Evolutionary conservation across 345 rosid species (phyloP).

Genomic region (Gossypium australe): DNA sequence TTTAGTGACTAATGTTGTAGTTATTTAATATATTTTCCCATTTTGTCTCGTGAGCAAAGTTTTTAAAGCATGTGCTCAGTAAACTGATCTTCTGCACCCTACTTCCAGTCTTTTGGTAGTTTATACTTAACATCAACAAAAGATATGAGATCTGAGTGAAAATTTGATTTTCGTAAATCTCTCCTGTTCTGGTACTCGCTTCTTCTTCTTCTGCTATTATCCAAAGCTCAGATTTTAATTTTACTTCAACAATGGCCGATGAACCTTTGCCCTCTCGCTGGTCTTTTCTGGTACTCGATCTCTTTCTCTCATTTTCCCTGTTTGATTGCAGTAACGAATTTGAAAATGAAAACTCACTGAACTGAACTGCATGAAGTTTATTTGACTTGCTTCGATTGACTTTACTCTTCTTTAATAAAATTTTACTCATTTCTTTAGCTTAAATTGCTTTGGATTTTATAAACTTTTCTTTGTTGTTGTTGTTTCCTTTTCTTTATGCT

Average conservation of each 20-base stretch:
- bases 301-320: background rate
- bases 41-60: background rate
- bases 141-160: slow-evolving; percentile 5
- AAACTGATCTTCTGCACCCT: background rate
- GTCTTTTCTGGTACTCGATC: slow-evolving; percentile 81
- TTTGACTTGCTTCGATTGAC: background rate
- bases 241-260: slow-evolving; percentile 42
- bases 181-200: background rate
- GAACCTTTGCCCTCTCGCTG: slow-evolving; percentile 79
- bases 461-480: too few relatives aligned
- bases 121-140: background rate
- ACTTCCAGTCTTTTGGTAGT: background rate
- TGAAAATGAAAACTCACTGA: background rate
- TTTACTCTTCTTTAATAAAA: background rate
- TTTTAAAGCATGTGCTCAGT: background rate
- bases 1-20: too few relatives aligned
- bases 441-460: background rate
- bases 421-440: background rate
- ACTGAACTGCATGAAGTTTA: background rate
- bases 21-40: too few relatives aligned
- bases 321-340: background rate
- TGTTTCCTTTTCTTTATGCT: background rate
- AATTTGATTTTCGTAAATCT: background rate
- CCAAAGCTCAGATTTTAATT: background rate
- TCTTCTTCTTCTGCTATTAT: background rate